A percentile compares a stretch with the other conserved stretches of the same genome.
Conservation (phyloP, 2,329 filamentous ascomycete genomes). For the Zymoseptoria pseudotritici region DNA sequence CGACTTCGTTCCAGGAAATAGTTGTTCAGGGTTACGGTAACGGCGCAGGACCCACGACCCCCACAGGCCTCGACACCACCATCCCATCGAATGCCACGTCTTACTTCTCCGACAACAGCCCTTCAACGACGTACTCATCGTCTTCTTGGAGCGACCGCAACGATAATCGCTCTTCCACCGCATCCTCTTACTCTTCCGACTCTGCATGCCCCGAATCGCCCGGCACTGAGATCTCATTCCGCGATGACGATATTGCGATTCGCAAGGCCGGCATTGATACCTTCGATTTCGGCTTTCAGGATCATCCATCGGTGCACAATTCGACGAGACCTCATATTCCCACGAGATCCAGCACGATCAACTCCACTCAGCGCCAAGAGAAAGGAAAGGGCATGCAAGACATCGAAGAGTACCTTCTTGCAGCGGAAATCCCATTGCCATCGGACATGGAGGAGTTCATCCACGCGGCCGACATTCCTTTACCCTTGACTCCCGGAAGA, state of each 20-base stretch:
- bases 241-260: background rate
- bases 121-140: background rate
- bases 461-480: background rate
- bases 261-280: background rate
- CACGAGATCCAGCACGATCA: background rate
- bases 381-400: background rate
- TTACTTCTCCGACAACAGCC: background rate
- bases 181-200: background rate
- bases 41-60: slow-evolving; percentile 12
- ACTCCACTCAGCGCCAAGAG: background rate
- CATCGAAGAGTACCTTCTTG: background rate
- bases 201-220: background rate
- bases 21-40: slow-evolving; percentile 35
- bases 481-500: background rate
- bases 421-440: background rate
- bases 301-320: background rate
- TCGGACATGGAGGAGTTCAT: background rate
- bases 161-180: background rate
- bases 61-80: background rate
- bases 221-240: background rate
- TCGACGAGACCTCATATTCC: background rate
- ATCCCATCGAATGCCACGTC: background rate
- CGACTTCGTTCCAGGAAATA: slow-evolving; percentile 30
- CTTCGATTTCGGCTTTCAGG: background rate
- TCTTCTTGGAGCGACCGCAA: background rate